Evolutionary conservation across 23 red algal species (phyloP), one percentile per base, ranked within the genome.

Genomic region (Gracilariopsis chorda): DNA sequence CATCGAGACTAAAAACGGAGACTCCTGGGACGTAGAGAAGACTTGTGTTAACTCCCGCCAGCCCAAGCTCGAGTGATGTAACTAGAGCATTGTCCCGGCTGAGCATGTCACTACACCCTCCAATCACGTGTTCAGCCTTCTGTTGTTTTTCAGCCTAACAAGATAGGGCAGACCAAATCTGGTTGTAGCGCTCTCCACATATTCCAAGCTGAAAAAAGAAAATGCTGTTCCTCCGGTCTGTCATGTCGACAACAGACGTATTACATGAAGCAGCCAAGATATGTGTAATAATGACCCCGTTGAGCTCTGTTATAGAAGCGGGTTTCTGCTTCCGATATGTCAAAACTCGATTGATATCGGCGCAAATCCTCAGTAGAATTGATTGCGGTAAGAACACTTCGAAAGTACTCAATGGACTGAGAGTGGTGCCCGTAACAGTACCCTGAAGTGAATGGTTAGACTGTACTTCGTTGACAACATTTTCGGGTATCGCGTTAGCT

Each of bases 161-260:
- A 33, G 25, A 42, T 30, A 36, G 30, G 4, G 55, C 48, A 20
- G 55, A 83, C 34, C 49, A n/a, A 83, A 21, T 46, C 3, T 83
- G 52, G n/a, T 7, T 34, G 78, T 64, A 83, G 60, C 78, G 0
- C 24, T 83, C 30, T 7, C 25, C 53, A 35, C 3, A 41, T 41
- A 83, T 81, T 0, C 55, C 51, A 7, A 83, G 0, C 52, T 62
- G 78, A 24, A 83, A 59, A 28, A 83, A 61, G 32, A 60, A 60
- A 7, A 40, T 43, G 13, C 3, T 46, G 49, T 83, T 58, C 3
- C 19, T 21, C 14, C 4, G 28, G 52, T 0, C 11, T 4, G 49
- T 37, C 9, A 83, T 58, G 21, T 1, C 0, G 2, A 8, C 11
- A 62, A 46, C 28, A 27, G 53, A 19, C 4, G 51, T 37, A 3